Conservation (phyloP, 2,329 filamentous ascomycete genomes). For the Nakataea oryzae region DNA sequence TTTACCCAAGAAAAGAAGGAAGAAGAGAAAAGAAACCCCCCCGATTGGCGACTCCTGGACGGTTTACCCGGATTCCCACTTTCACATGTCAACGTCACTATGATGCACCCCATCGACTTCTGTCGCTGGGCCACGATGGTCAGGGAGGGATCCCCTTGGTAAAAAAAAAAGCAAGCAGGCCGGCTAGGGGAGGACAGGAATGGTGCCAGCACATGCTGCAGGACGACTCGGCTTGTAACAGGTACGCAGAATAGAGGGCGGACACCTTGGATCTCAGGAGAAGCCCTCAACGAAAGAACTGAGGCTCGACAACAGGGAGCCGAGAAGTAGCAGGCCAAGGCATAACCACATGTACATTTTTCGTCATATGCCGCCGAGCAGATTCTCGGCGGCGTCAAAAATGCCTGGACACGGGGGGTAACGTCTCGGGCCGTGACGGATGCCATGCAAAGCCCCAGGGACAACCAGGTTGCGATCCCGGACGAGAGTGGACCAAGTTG, state of each 20-base stretch:
- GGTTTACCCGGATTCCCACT: neutral
- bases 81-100: neutral
- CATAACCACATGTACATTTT: too few relatives aligned
- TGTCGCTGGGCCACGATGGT: neutral
- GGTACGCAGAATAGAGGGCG: too few relatives aligned
- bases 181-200: neutral
- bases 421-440: too few relatives aligned
- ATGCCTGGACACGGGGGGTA: neutral
- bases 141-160: neutral
- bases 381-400: neutral
- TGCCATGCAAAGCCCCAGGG: too few relatives aligned
- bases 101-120: neutral
- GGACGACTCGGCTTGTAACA: neutral
- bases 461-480: neutral
- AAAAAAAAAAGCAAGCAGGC: too few relatives aligned
- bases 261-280: neutral
- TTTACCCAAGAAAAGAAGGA: neutral
- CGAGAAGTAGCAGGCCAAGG: too few relatives aligned
- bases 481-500: neutral
- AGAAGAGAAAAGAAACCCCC: too few relatives aligned
- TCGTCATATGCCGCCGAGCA: too few relatives aligned
- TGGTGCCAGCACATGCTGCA: neutral
- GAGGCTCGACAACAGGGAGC: too few relatives aligned
- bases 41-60: too few relatives aligned
- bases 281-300: too few relatives aligned